A percentile compares a stretch with the other conserved stretches of the same genome.
phyloP scores from a whole-genome alignment of 83 land plant genomes.

The Picea mariana region DNA sequence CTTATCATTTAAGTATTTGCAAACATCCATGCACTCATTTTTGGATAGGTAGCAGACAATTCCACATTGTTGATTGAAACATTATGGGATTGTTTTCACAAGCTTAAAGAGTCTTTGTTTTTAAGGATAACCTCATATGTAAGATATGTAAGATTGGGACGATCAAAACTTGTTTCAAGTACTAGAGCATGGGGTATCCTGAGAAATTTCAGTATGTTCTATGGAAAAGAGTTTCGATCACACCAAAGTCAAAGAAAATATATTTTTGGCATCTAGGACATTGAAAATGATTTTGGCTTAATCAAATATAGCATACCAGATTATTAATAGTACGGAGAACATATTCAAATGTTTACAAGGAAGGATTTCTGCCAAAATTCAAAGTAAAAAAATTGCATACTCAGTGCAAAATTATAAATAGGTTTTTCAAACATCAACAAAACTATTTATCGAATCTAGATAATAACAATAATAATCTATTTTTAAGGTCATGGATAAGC shows the following conservation, averaged over 20 bases:
- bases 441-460: too few relatives aligned
- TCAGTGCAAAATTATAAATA: too few relatives aligned
- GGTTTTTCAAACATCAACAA: too few relatives aligned
- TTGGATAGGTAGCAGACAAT: constrained; percentile 87
- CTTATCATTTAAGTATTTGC: constrained; percentile 58
- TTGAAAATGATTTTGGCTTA: constrained; percentile 7
- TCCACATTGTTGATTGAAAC: constrained; percentile 60
- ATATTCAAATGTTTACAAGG: too few relatives aligned
- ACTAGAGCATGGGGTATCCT: constrained; percentile 67
- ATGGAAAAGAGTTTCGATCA: constrained; percentile 11
- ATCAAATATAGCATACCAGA: not conserved
- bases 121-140: constrained; percentile 73
- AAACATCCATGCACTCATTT: constrained; percentile 82
- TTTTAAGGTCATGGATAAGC: too few relatives aligned
- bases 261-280: not conserved
- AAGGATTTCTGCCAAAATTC: too few relatives aligned
- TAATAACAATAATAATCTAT: too few relatives aligned
- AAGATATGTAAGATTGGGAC: constrained; percentile 79
- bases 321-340: constrained; percentile 23
- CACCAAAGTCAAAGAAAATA: not conserved
- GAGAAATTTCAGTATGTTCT: constrained; percentile 73
- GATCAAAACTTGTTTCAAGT: constrained; percentile 80
- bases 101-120: constrained; percentile 66
- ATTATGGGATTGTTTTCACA: constrained; percentile 49
- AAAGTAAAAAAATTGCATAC: too few relatives aligned